These are phyloP conservation scores for Lagenidium sp. DNA, from an alignment of 352 stramenopile genomes.

Conservation along the genomic window DNA sequence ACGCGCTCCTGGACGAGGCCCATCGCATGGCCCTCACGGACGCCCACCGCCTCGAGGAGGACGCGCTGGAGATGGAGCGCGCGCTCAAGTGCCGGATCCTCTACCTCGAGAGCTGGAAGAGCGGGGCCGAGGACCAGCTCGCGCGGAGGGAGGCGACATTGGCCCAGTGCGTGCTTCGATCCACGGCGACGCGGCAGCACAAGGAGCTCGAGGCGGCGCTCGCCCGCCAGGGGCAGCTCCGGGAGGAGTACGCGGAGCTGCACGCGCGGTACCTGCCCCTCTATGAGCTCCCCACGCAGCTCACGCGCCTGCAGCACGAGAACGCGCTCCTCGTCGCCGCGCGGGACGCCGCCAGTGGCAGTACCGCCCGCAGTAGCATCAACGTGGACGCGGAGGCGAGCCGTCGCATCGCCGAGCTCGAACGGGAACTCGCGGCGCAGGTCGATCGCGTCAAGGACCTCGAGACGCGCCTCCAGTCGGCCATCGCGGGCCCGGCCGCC, in stretches of 20 bases:
- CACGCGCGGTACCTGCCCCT: constrained; percentile 41
- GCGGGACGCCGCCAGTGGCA: constrained; percentile 8
- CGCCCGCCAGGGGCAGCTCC: constrained; percentile 28
- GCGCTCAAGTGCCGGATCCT: constrained; percentile 82
- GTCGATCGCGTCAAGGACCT: constrained; percentile 31
- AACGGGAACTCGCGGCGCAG: constrained; percentile 34
- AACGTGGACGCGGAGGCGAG: constrained; percentile 14
- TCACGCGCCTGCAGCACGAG: constrained; percentile 35
- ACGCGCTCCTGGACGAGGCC: constrained; percentile 24
- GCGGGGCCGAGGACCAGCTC: constrained; percentile 52
- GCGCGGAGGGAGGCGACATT: constrained; percentile 51
- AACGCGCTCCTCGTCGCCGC: constrained; percentile 38
- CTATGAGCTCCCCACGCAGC: constrained; percentile 31
- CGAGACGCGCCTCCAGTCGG: constrained; percentile 15
- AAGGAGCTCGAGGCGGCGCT: constrained; percentile 19
- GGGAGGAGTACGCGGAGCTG: constrained; percentile 30
- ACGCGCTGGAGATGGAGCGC: constrained; percentile 86
- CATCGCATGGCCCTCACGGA: constrained; percentile 17
- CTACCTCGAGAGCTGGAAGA: constrained; percentile 90
- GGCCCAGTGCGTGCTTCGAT: constrained; percentile 37
- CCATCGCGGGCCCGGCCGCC: neutral
- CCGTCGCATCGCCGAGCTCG: constrained; percentile 35
- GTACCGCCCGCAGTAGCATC: neutral
- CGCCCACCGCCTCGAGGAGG: constrained; percentile 25
- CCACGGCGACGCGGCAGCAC: constrained; percentile 12